Evolutionary conservation across 306 rosid species (phyloP), one percentile per base, ranked within the genome.

Genomic region (Cicer cuneatum): DNA sequence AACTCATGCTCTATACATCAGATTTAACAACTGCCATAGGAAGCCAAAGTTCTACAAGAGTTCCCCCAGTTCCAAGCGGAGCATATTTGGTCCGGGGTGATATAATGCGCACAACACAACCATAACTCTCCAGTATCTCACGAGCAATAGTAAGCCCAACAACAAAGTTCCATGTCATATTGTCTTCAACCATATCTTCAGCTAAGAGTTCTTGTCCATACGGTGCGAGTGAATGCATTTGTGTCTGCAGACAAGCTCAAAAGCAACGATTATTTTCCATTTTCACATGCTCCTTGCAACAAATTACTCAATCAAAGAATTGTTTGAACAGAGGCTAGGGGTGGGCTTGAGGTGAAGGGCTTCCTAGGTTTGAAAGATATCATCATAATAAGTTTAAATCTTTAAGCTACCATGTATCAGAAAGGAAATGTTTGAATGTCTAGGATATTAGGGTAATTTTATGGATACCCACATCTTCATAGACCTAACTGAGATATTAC

Each of bases 61-160:
- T 93, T 76, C 98, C 98, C 9, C 98, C 98, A 35, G 94, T 80
- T 73, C 98, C 98, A 42, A 89, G 87, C 1, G 97, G 91, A 64
- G 94, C 98, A 59, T 86, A 91, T 64, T 86, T 53, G 65, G 66
- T 86, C 79, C 96, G 82, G 14, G 98, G 98, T 45, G 98, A 93
- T 63, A 88, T 82, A 67, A 93, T 87, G 62, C 97, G 97, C 41
- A 91, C 89, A 21, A 91, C 97, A 71, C 96, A 91, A 42, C 98
- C 98, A 64, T 89, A 91, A 75, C 93, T 86, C 83, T 93, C 97
- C 0, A 93, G 96, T 76, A 93, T 89, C 83, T 93, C 98, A 3
- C 98, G 96, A 1, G 98, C 98, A 85, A 93, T 89, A 15, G 89
- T 83, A 80, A 93, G 69, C 75, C 97, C 98, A 51, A 97, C 98